Conservation (phyloP, 2,329 filamentous ascomycete genomes). For the Microsporum audouinii region DNA sequence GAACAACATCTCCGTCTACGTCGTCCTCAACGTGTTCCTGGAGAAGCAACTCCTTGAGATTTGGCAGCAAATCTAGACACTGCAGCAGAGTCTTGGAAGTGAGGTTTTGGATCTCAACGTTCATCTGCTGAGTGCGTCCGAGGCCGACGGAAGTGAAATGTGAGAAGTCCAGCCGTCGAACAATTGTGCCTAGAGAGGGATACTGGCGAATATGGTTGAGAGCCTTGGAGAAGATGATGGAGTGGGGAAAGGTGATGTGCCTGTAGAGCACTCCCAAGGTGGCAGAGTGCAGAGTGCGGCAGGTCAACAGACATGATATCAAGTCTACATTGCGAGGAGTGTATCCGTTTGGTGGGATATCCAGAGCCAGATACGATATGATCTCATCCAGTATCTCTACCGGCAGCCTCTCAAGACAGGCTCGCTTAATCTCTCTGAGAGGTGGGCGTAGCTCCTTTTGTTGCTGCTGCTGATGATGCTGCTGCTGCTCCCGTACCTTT, state of each 20-base stretch:
- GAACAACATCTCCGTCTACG: conserved; percentile 54
- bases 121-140: conserved; percentile 63
- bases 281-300: conserved; percentile 59
- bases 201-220: conserved; percentile 57
- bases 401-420: conserved; percentile 56
- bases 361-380: conserved; percentile 61
- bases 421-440: conserved; percentile 22
- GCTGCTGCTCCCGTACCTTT: conserved; percentile 16
- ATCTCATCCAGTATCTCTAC: conserved; percentile 61
- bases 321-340: conserved; percentile 67
- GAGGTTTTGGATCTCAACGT: conserved; percentile 62
- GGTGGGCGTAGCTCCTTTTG: conserved; percentile 9
- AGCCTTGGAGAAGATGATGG: conserved; percentile 71
- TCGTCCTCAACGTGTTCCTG: conserved; percentile 76
- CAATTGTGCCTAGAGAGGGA: conserved; percentile 59
- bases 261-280: conserved; percentile 66
- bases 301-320: conserved; percentile 64
- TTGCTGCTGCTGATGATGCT: conserved; percentile 9
- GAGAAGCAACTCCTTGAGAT: conserved; percentile 64
- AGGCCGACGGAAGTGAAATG: conserved; percentile 73
- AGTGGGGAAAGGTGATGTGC: conserved; percentile 72
- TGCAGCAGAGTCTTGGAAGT: conserved; percentile 60
- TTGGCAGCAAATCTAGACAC: conserved; percentile 60
- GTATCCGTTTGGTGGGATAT: conserved; percentile 63
- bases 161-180: conserved; percentile 70